Percentiles rank a stretch among this genome's conserved stretches.
Evolutionary conservation across 768 basidiomycete species (phyloP).

Genomic region (Suillus spraguei): DNA sequence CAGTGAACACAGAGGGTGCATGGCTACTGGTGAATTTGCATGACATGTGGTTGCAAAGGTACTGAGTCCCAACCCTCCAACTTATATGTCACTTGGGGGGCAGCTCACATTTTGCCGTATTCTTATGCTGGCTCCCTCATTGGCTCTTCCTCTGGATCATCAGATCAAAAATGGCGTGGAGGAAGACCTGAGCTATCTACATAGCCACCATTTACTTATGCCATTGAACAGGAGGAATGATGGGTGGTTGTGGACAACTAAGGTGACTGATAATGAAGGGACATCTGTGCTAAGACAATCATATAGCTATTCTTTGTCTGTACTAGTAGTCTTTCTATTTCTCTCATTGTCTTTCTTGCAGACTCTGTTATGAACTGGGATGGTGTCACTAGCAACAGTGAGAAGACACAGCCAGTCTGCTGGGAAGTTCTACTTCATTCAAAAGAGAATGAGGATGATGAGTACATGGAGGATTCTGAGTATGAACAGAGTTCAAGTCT

Average conservation of each 20-base stretch:
- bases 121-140: conserved; percentile 28
- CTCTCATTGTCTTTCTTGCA: not conserved
- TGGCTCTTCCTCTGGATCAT: conserved; percentile 24
- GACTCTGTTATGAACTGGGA: too few species aligned
- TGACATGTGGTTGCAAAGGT: conserved; percentile 50
- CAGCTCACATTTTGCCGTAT: conserved; percentile 28
- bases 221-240: not conserved
- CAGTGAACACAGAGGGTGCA: conserved; percentile 52
- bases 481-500: too few species aligned
- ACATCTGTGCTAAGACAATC: not conserved
- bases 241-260: not conserved
- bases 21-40: conserved; percentile 57
- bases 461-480: too few species aligned
- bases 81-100: conserved; percentile 55
- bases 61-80: conserved; percentile 48
- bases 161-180: not conserved
- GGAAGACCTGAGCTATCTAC: not conserved
- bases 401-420: too few species aligned
- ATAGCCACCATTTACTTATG: not conserved
- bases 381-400: too few species aligned
- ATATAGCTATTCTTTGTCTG: not conserved
- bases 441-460: too few species aligned
- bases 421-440: too few species aligned
- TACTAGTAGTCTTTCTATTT: not conserved
- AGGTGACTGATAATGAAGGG: not conserved